Percentiles rank a stretch among this genome's conserved stretches.
These are phyloP conservation scores for Dryas octopetala DNA, from an alignment of 306 rosid species.

Conservation along the genomic window DNA sequence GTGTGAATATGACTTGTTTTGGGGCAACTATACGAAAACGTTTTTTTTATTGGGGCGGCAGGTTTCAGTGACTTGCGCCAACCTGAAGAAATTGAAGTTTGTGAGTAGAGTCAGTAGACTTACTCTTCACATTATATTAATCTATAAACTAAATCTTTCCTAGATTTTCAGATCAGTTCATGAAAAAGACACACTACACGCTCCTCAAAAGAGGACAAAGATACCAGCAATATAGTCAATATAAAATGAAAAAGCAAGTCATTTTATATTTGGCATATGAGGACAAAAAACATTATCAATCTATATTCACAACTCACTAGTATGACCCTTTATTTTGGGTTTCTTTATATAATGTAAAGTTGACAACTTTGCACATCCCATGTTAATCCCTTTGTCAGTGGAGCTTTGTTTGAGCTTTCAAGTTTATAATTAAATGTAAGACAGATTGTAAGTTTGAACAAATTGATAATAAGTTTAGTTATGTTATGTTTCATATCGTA, in stretches of 20 bases:
- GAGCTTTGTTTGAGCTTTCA: conserved; percentile 8
- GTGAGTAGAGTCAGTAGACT: background rate
- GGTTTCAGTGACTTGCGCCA: background rate
- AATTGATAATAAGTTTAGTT: no score
- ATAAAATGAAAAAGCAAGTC: conserved; percentile 1
- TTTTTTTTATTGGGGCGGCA: conserved; percentile 10
- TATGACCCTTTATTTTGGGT: background rate
- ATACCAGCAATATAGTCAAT: conserved; percentile 22
- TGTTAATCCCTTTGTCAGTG: background rate
- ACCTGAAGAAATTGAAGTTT: background rate
- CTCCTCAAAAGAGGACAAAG: conserved; percentile 48
- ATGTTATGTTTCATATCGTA: no score
- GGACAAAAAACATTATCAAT: conserved; percentile 3
- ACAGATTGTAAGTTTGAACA: background rate
- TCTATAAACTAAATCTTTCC: conserved; percentile 46
- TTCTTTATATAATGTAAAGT: conserved; percentile 20
- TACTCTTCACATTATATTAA: background rate
- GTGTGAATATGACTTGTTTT: background rate
- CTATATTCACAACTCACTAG: background rate
- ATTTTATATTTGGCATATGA: conserved; percentile 1
- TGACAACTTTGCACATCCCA: conserved; percentile 15
- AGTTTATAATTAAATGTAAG: background rate
- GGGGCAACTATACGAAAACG: background rate
- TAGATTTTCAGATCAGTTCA: conserved; percentile 55
- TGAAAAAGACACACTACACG: conserved; percentile 50